Evolutionary conservation across 345 rosid genomes (phyloP), one percentile per base, ranked within the genome.

Genomic region (Stellera chamaejasme): DNA sequence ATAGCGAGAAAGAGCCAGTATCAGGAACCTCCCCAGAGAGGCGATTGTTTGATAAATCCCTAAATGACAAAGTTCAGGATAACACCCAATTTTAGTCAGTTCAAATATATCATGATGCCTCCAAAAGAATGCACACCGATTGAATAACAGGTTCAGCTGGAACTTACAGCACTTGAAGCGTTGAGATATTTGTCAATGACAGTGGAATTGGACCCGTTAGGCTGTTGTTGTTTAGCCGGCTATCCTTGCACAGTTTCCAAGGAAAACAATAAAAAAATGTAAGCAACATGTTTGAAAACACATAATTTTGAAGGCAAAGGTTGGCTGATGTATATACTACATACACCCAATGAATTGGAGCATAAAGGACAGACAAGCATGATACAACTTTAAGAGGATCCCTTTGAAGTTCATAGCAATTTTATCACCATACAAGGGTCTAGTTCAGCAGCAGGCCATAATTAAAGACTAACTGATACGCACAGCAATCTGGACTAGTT

Each of bases 151-250:
- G 62, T 63, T 42, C 66, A 52, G 50, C 58, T 8, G 56, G 10
- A 59, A 79, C 97, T 84, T 67, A 90, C 97, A 90, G 43, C 13
- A 90, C 97, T 86, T 90, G 97, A 64, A 93, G 90, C 25, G 99
- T 45, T 23, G 95, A 69, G 67, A 93, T 79, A 71, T 90, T 93
- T 19, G 92, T 89, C 76, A 93, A 76, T 36, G 95, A 75, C 95
- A 87, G 70, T 2, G 97, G 99, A 68, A 93, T 93, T 27, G 77
- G 79, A 45, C 99, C 97, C 0, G 64, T 63, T 73, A 93, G 76
- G 66, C 77, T 89, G 77, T 93, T 93, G 83, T 93, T 93, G 75
- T 93, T 93, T 47, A 93, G 94, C 80, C 99, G 94, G 45, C 99
- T 93, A 72, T 70, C 81, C 79, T 84, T 77, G 55, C 94, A 85